Evolutionary conservation across 2,329 filamentous ascomycete genomes (phyloP), one percentile per base, ranked within the genome.

Genomic region (Ascochyta pisi): DNA sequence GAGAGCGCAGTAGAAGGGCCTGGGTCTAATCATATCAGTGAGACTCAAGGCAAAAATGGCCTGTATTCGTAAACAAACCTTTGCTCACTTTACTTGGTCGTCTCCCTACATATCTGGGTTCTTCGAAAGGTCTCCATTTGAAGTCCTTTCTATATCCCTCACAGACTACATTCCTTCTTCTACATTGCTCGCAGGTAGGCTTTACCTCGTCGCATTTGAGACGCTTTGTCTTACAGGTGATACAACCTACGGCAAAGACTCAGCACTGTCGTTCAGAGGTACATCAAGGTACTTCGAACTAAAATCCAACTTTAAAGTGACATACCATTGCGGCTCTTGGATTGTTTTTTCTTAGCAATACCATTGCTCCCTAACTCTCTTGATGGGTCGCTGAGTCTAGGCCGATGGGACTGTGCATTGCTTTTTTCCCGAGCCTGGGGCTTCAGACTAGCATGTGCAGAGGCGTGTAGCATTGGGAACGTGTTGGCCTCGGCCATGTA

Each of bases 81-180:
- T 82, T 83, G 68, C 79, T 83, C 37, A 75, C 58, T 64, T 81
- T 83, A 7, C 33, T 40, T 7, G 61, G 60, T 29, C 70, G 68
- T 62, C 81, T 84, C 46, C 76, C 75, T 19, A 76, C 74, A 60
- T 86, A 80, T 50, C 77, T 86, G 42, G 84, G 81, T 62, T 90
- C 87, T 67, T 88, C 86, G 64, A 89, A 89, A 0, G 86, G 83
- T 48, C 86, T 81, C 88, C 88, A 91, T 79, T 90, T 90, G 77
- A 89, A 90, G 71, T 89, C 86, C 71, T 89, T 91, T 73, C 86
- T 89, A 76, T 90, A 91, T 33, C 88, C 88, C 55, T 87, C 88
- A 69, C 88, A 91, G 3, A 78, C 71, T 22, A 90, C 87, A 60
- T 83, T 86, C 49, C 88, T 81, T 64, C 84, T 84, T 41, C 84